Conservation (phyloP, 306 rosid genomes). For the Herpetospermum pedunculosum region DNA sequence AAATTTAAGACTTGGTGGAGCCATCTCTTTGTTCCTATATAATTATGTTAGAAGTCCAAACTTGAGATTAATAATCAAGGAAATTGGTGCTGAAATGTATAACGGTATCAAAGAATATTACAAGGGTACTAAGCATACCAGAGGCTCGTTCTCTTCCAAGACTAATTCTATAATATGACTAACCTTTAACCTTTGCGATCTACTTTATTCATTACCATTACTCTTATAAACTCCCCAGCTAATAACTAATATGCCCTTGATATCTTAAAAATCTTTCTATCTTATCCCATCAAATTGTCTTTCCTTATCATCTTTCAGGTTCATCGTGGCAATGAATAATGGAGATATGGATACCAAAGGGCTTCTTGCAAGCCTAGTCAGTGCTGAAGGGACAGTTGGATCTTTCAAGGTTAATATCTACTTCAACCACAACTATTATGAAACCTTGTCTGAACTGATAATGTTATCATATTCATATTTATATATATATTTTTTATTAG, state of each 20-base stretch:
- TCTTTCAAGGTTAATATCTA: constrained; percentile 64
- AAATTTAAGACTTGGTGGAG: not conserved
- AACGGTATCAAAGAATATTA: not conserved
- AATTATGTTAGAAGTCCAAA: not conserved
- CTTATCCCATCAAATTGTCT: not conserved
- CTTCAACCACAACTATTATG: not conserved
- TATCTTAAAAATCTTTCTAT: not conserved
- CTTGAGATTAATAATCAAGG: not conserved
- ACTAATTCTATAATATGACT: not conserved
- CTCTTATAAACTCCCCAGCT: not conserved
- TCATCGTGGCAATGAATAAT: constrained; percentile 74
- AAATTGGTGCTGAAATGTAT: not conserved
- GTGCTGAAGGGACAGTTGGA: constrained; percentile 60
- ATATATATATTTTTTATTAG: too few relatives aligned
- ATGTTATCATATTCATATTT: not conserved
- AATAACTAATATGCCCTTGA: not conserved
- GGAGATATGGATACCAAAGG: constrained; percentile 89
- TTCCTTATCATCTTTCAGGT: constrained; percentile 28
- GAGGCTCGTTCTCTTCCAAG: not conserved
- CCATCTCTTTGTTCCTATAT: not conserved
- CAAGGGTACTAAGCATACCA: not conserved
- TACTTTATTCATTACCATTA: not conserved
- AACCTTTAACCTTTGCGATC: not conserved
- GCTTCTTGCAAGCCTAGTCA: constrained; percentile 51
- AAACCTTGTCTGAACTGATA: not conserved